These are phyloP conservation scores for Thalassiosira delicatula DNA, from an alignment of 352 stramenopile species.

Conservation along the genomic window DNA sequence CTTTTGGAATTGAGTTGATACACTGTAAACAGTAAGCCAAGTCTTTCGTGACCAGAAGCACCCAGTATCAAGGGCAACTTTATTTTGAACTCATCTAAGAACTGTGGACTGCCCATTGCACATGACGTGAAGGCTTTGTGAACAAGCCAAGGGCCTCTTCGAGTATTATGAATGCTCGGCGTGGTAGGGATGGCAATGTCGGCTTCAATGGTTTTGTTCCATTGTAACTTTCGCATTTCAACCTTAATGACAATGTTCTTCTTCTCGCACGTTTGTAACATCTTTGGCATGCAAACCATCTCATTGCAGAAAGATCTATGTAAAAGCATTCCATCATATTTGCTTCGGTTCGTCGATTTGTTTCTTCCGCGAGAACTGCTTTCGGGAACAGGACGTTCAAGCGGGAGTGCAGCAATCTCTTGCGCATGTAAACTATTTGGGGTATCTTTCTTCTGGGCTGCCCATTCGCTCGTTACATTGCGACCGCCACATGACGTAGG, in stretches of 20 bases:
- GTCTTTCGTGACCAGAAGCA: conserved; percentile 25
- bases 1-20: conserved; percentile 73
- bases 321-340: conserved; percentile 55
- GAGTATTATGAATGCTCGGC: conserved; percentile 79
- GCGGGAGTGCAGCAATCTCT: conserved; percentile 74
- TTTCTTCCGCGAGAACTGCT: conserved; percentile 41
- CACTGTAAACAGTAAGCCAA: conserved; percentile 78
- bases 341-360: conserved; percentile 42
- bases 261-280: conserved; percentile 78
- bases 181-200: conserved; percentile 66
- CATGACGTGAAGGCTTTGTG: conserved; percentile 76
- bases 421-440: conserved; percentile 69
- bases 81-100: conserved; percentile 83
- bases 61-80: conserved; percentile 73
- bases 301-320: conserved; percentile 85
- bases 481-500: conserved; percentile 70
- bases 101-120: conserved; percentile 69
- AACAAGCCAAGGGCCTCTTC: conserved; percentile 79
- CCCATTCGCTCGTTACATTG: conserved; percentile 36
- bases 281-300: conserved; percentile 76
- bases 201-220: conserved; percentile 62
- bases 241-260: conserved; percentile 82
- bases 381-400: conserved; percentile 55
- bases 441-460: neutral
- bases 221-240: conserved; percentile 78